Evolutionary conservation across 768 basidiomycete species (phyloP).

Genomic region (Pluteus cervinus): DNA sequence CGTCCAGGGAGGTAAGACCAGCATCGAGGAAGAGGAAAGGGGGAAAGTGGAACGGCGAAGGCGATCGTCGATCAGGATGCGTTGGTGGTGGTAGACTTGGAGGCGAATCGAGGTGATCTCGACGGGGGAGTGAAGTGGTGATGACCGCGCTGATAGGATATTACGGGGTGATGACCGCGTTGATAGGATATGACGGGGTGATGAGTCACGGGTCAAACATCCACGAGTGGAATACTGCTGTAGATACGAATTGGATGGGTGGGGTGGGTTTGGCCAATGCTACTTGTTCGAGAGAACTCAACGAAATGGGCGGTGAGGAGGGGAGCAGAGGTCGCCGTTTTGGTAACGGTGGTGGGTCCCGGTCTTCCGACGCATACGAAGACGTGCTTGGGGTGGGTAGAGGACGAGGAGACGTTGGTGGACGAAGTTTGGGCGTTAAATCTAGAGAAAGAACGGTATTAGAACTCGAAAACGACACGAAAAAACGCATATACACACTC

Average conservation of each 20-base stretch:
- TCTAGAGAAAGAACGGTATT: conserved; percentile 17
- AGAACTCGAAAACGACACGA: conserved; percentile 67
- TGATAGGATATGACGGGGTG: no score
- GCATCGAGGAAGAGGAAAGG: no score
- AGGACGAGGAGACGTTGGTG: conserved; percentile 7
- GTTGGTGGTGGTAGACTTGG: neutral
- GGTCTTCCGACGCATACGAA: conserved; percentile 17
- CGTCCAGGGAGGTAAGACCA: no score
- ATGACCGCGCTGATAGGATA: no score
- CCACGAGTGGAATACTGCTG: no score
- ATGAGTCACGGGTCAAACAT: no score
- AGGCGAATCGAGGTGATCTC: no score
- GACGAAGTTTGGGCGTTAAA: conserved; percentile 20
- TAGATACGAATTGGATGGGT: conserved; percentile 1
- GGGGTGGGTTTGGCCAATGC: conserved; percentile 26
- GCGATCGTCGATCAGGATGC: neutral
- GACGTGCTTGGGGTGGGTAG: no score
- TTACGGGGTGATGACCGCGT: no score
- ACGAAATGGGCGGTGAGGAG: conserved; percentile 33
- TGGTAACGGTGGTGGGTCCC: conserved; percentile 25
- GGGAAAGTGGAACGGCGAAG: conserved; percentile 32
- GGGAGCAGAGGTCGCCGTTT: conserved; percentile 21
- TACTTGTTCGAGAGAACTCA: conserved; percentile 41
- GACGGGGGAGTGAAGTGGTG: no score
- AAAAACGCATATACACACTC: conserved; percentile 67